These are phyloP conservation scores for Sphagnum magellanicum DNA, from an alignment of 228 moss, liverwort and hornwort genomes.

Conservation along the genomic window DNA sequence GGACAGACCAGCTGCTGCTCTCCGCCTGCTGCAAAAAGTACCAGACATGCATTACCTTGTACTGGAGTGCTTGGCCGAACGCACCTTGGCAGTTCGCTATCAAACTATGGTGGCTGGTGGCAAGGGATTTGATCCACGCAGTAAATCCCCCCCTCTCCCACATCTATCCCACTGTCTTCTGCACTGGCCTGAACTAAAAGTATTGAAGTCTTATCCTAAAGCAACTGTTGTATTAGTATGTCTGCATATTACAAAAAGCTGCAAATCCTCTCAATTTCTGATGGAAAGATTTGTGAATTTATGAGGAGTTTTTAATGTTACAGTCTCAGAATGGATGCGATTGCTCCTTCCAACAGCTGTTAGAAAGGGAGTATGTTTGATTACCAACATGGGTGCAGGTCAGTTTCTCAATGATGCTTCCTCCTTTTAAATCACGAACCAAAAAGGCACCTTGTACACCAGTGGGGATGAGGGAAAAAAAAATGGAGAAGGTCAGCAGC, in stretches of 20 bases:
- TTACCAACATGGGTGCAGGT: slow-evolving; percentile 94
- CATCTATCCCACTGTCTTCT: background rate
- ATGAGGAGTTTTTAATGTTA: slow-evolving; percentile 2
- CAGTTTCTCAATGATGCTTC: slow-evolving; percentile 10
- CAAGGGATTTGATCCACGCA: slow-evolving; percentile 78
- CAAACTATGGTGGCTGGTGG: slow-evolving; percentile 60
- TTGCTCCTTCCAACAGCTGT: slow-evolving; percentile 57
- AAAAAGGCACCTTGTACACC: background rate
- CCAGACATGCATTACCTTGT: slow-evolving; percentile 66
- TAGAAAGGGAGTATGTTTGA: slow-evolving; percentile 53
- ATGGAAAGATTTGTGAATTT: too few species aligned
- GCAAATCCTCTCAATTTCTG: too few species aligned
- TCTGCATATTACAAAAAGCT: too few species aligned
- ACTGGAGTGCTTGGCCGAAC: slow-evolving; percentile 79
- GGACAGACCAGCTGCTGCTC: slow-evolving; percentile 62
- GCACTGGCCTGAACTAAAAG: too few species aligned
- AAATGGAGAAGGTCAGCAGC: too few species aligned
- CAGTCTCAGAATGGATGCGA: slow-evolving; percentile 76
- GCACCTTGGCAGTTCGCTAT: slow-evolving; percentile 70
- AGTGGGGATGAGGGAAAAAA: too few species aligned
- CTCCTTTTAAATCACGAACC: background rate
- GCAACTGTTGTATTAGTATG: too few species aligned
- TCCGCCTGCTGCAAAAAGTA: slow-evolving; percentile 49
- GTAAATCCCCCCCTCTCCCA: slow-evolving; percentile 16
- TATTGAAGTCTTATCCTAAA: too few species aligned